These are phyloP conservation scores for Scorias spongiosa DNA, from an alignment of 2,329 filamentous ascomycete species.

Conservation along the genomic window DNA sequence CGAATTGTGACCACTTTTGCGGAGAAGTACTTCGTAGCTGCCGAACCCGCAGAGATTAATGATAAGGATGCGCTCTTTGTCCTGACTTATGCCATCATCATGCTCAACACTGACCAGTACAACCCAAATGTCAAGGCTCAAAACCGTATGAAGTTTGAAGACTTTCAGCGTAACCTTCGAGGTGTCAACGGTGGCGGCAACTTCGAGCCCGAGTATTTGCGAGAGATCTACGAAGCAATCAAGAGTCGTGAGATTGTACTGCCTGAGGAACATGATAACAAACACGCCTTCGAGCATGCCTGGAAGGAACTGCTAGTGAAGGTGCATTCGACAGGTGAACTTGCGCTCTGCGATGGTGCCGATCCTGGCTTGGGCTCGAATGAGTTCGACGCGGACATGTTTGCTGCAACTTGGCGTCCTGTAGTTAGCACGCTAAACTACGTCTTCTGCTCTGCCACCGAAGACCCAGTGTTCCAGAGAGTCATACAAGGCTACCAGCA, in stretches of 20 bases:
- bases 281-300: constrained; percentile 90
- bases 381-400: constrained; percentile 95
- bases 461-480: constrained; percentile 86
- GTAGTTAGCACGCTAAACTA: constrained; percentile 91
- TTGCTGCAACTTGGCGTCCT: constrained; percentile 86
- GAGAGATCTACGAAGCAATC: constrained; percentile 82
- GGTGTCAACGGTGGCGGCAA: constrained; percentile 77
- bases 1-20: constrained; percentile 79
- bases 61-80: constrained; percentile 82
- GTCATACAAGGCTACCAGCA: constrained; percentile 93
- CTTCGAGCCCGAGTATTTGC: constrained; percentile 69
- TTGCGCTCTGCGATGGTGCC: constrained; percentile 52
- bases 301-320: constrained; percentile 92
- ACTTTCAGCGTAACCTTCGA: constrained; percentile 79
- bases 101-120: constrained; percentile 94
- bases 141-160: constrained; percentile 69
- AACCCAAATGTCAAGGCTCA: constrained; percentile 71
- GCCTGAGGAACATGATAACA: constrained; percentile 92
- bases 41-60: constrained; percentile 57
- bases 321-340: constrained; percentile 56
- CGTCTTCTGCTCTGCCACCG: constrained; percentile 96
- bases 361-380: constrained; percentile 42
- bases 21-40: constrained; percentile 63
- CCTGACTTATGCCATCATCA: constrained; percentile 88
- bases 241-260: constrained; percentile 88